Conservation (phyloP, 129 eudicot genomes). For the Logfia minima region DNA sequence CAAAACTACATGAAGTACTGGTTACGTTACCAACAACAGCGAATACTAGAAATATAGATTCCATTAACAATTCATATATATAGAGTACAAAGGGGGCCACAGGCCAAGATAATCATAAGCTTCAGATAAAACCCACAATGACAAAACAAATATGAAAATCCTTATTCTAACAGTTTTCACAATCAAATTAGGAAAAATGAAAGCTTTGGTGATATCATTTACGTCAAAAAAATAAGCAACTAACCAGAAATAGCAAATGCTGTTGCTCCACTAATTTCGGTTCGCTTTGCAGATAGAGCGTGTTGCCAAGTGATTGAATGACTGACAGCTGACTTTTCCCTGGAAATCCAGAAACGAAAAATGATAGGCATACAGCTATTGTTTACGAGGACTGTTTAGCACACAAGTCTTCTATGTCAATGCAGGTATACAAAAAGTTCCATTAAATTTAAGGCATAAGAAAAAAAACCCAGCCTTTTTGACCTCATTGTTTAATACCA, state of each 20-base stretch:
- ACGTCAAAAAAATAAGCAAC: slow-evolving; percentile 23
- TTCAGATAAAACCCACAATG: neutral
- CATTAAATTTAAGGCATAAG: neutral
- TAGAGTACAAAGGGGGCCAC: neutral
- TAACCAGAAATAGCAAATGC: slow-evolving; percentile 90
- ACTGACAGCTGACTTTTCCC: slow-evolving; percentile 92
- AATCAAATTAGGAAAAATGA: neutral
- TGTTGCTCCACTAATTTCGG: slow-evolving; percentile 70
- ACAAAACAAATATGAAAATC: neutral
- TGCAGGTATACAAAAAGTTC: too few species aligned
- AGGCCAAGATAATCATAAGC: neutral
- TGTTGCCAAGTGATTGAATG: slow-evolving; percentile 81
- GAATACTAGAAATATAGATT: neutral
- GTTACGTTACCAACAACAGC: neutral
- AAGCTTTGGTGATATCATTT: neutral
- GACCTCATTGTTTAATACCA: too few species aligned
- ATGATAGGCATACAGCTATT: neutral
- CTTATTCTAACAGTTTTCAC: neutral
- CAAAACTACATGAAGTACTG: too few species aligned
- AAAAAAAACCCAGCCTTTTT: neutral
- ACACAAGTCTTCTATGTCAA: neutral
- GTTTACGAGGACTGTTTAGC: neutral
- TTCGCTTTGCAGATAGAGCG: slow-evolving; percentile 56
- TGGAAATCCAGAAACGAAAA: slow-evolving; percentile 30
- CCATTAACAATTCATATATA: neutral